Evolutionary conservation across 2,329 filamentous ascomycete genomes (phyloP).

Genomic region (Paracoccidioides brasiliensis): DNA sequence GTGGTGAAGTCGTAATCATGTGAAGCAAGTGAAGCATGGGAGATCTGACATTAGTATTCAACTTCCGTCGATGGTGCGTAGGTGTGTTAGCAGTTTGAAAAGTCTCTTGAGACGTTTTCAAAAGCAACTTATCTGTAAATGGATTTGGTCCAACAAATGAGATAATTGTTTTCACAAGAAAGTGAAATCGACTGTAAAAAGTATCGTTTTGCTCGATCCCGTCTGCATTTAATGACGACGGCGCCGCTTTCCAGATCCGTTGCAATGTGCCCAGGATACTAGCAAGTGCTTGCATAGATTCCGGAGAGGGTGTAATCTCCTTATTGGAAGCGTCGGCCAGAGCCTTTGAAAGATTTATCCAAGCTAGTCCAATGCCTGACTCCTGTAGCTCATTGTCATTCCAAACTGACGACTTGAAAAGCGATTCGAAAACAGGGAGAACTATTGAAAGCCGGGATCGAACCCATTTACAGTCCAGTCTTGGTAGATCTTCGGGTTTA

Average conservation of each 20-base stretch:
- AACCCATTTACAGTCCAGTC: constrained; percentile 77
- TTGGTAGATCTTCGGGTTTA: constrained; percentile 64
- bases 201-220: constrained; percentile 17
- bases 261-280: constrained; percentile 56
- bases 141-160: constrained; percentile 36
- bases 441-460: constrained; percentile 56
- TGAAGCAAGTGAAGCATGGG: constrained; percentile 29
- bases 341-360: constrained; percentile 46
- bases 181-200: constrained; percentile 39
- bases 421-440: constrained; percentile 45
- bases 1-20: constrained; percentile 17
- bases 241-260: constrained; percentile 53
- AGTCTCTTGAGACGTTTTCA: constrained; percentile 42
- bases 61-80: constrained; percentile 19
- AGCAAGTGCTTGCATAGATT: constrained; percentile 69
- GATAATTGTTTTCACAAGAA: constrained; percentile 40
- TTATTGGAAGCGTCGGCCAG: constrained; percentile 56
- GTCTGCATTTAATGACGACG: constrained; percentile 24
- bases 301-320: constrained; percentile 77
- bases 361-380: constrained; percentile 43
- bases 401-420: constrained; percentile 41
- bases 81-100: constrained; percentile 35
- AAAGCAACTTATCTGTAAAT: constrained; percentile 39
- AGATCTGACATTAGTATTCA: constrained; percentile 20
- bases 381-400: constrained; percentile 28